Evolutionary conservation across 805 yeast genomes (phyloP), one percentile per base, ranked within the genome.

Genomic region (Monosporozyma siamensis): DNA sequence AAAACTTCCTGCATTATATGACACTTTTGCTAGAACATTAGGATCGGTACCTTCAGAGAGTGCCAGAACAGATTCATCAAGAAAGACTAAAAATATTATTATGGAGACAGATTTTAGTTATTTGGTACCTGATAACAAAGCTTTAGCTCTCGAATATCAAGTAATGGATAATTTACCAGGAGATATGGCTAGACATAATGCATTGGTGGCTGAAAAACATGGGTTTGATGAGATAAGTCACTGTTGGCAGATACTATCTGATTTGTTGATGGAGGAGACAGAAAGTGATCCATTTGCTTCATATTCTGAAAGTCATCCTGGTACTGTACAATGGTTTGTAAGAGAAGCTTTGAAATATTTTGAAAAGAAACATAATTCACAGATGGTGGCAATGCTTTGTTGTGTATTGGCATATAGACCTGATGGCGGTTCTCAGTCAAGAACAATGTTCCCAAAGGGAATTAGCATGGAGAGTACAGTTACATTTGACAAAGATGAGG

Each of bases 371-470:
- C 77, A 80, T 1, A 82, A 90, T 53, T 63, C 86, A 22, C 97
- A 90, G 59, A 86, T 90, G 95, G 65, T 89, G 20, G 95, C 95
- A 1, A 83, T 85, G 87, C 61, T 88, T 49, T 75, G 90, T 3
- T 85, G 95, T 61, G 70, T 86, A 4, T 62, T 83, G 69, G 53
- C 72, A 12, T 32, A 21, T 3, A 15, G 17, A 31, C 20, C 21
- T 21, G 18, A 39, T 7, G 21, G 10, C 9, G 10, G 3, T 4
- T 11, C 15, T 10, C 18, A 23, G 12, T 17, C n/a, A 12, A 6
- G 3, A 11, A 39, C 18, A 17, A 21, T n/a, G 14, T 5, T 7
- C 2, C 15, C 15, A 18, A 31, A 11, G 37, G 38, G n/a, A 8
- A 30, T 7, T n/a, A 11, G 31, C 21, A 38, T 53, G 7, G 53